Base-by-base conservation (phyloP, 2,329 filamentous ascomycete genomes). In the Macrophomina pseudophaseolina region DNA sequence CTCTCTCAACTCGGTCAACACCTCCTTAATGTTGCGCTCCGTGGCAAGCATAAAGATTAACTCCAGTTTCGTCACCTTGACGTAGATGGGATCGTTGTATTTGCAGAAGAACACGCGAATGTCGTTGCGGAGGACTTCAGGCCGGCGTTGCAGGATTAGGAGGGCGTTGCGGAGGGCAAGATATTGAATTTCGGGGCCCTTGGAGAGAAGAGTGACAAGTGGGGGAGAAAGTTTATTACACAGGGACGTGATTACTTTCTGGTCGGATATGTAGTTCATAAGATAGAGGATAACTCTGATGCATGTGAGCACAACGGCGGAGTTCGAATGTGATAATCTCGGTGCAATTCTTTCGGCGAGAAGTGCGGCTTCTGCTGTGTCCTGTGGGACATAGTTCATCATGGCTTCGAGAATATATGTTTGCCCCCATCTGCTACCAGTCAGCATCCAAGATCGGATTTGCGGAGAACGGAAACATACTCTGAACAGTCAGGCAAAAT, bases 61-160 rank as follows among this genome's bases (percentile, higher is more conserved):
- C 80, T 99, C 95, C 59, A 99, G 86, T 80, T 99, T 99, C 16
- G 95, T 99, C 62, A 99, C 95, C 80, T 99, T 99, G 81, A 99
- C 95, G 78, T 98, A 99, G 70, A 99, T 99, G 0, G 95, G 95
- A 75, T 99, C 95, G 78, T 99, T 99, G 81, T 99, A 99, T 84
- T 99, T 99, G 88, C 95, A 99, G 81, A 99, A 99, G 82, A 99
- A 99, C 38, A 99, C 95, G 54, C 95, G 89, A 69, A 99, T 98
- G 78, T 99, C 95, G 79, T 97, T 98, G 70, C 93, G 88, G 64
- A 99, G 81, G 8, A 99, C 94, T 74, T 98, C 95, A 0, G 95
- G 95, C 66, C 94, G 87, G 72, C 94, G 87, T 78, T 99, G 95
- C 63, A 99, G 83, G 71, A 99, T 99, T 14, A 99, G 84, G 2